Base-by-base conservation (phyloP, 1,284 basidiomycete genomes). In the Cryptococcus sp. region DNA sequence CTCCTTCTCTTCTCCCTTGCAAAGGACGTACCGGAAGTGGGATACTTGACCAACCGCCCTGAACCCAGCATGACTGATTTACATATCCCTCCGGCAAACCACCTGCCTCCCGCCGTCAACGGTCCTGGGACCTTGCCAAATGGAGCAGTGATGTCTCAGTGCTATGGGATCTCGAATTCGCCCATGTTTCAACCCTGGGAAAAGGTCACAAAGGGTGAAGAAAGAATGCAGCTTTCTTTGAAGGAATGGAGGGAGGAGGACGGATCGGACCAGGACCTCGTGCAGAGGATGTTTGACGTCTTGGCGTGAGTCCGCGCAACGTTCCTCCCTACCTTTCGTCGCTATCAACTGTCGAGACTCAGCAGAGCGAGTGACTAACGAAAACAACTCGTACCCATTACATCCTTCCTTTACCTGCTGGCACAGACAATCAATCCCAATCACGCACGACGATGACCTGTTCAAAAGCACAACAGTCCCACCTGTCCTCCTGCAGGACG, bases 21-120 rank as follows among this genome's bases (percentile, higher is more conserved):
- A n/a, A 64, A 62, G 60, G 42, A 45, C 0, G 17, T 53, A 13
- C 47, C 62, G 0, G 57, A 69, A 42, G 53, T 71, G 2, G 72
- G 73, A 6, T 73, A 75, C 55, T 54, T 77, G 20, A 66, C 58
- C 23, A 77, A 77, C 62, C 66, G 72, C 25, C 69, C 75, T 7
- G 23, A 39, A 46, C 65, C 70, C 7, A 60, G 57, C 5, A 11
- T 52, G 2, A 53, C 48, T 4, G 55, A 67, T 51, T 52, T 67
- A 15, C 46, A 35, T 39, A 41, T 53, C 15, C 50, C 52, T 23
- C 11, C 40, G 40, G 17, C 50, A n/a, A 25, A 11, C 19, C 20
- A 23, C 47, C n/a, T 19, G 5, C 47, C 20, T 5, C n/a, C n/a
- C n/a, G 16, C 42, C 1, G 23, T 11, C 35, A 15, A 43, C 39